Percentiles rank a stretch among this genome's conserved stretches.
Conservation (phyloP, 768 basidiomycete species). For the Tylopilus vinaceipallidus region DNA sequence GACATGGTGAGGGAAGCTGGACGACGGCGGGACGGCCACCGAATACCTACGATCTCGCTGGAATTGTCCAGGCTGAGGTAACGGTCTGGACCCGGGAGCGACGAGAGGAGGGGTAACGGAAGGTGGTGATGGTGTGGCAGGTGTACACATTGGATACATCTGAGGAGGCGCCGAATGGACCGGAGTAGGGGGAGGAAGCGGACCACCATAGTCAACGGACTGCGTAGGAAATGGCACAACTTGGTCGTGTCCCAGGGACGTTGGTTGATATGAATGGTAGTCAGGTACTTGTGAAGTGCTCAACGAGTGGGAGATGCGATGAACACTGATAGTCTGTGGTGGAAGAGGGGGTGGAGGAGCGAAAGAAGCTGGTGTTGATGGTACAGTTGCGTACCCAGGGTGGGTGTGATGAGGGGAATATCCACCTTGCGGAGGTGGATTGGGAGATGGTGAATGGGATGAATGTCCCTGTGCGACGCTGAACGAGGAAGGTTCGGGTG, state of each 20-base stretch:
- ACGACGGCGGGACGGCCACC: conserved; percentile 27
- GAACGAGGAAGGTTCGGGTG: conserved; percentile 31
- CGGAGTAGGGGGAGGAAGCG: conserved; percentile 22
- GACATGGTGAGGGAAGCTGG: conserved; percentile 31
- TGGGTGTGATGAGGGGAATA: conserved; percentile 21
- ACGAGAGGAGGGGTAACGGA: conserved; percentile 18
- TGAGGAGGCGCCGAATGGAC: conserved; percentile 27
- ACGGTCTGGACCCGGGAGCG: conserved; percentile 28
- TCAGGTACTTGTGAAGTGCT: conserved; percentile 27
- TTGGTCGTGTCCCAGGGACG: conserved; percentile 21
- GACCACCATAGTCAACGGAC: conserved; percentile 21
- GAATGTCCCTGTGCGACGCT: conserved; percentile 42
- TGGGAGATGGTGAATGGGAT: conserved; percentile 26
- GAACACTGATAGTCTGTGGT: conserved; percentile 13
- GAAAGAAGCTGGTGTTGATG: conserved; percentile 11
- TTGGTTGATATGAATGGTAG: conserved; percentile 24
- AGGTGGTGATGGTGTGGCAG: conserved; percentile 26
- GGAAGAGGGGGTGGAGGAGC: conserved; percentile 7
- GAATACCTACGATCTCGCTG: conserved; percentile 33
- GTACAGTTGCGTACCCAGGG: conserved; percentile 9
- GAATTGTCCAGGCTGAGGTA: conserved; percentile 31
- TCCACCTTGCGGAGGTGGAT: conserved; percentile 11
- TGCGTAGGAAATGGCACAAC: conserved; percentile 23
- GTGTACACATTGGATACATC: conserved; percentile 17
- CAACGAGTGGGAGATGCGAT: conserved; percentile 28